Evolutionary conservation across 2,329 filamentous ascomycete species (phyloP).

Genomic region (Pestalotiopsis sp.): DNA sequence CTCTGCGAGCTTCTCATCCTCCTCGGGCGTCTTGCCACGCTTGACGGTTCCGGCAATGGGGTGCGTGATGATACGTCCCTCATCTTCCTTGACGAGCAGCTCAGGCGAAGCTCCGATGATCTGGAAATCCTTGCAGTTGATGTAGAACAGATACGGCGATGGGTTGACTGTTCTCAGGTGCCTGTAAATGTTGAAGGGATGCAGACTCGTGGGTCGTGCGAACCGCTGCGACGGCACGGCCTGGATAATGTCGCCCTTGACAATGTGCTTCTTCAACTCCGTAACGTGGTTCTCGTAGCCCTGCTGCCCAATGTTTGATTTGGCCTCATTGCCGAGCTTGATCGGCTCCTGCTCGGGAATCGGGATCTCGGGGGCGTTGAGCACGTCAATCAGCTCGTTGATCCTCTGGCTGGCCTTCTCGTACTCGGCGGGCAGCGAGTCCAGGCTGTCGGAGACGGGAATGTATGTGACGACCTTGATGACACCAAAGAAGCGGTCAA

Average conservation of each 20-base stretch:
- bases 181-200: slow-evolving; percentile 98
- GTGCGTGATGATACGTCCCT: slow-evolving; percentile 88
- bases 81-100: slow-evolving; percentile 88
- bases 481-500: slow-evolving; percentile 92
- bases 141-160: slow-evolving; percentile 95
- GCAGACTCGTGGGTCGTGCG: slow-evolving; percentile 82
- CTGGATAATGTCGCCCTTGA: slow-evolving; percentile 93
- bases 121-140: slow-evolving; percentile 89
- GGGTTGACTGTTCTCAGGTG: slow-evolving; percentile 97
- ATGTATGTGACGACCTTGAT: slow-evolving; percentile 95
- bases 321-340: slow-evolving; percentile 73
- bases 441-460: slow-evolving; percentile 61
- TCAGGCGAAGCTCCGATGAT: slow-evolving; percentile 95
- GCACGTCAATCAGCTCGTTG: slow-evolving; percentile 66
- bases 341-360: slow-evolving; percentile 78
- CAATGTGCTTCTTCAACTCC: slow-evolving; percentile 86
- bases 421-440: slow-evolving; percentile 68
- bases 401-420: slow-evolving; percentile 66
- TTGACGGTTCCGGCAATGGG: slow-evolving; percentile 96
- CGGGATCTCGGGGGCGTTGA: slow-evolving; percentile 75
- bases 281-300: slow-evolving; percentile 93
- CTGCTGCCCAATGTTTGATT: slow-evolving; percentile 84
- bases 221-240: slow-evolving; percentile 94
- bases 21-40: slow-evolving; percentile 76
- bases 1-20: slow-evolving; percentile 78